Conservation (phyloP, 2,329 filamentous ascomycete genomes). For the Colletotrichum magnum region DNA sequence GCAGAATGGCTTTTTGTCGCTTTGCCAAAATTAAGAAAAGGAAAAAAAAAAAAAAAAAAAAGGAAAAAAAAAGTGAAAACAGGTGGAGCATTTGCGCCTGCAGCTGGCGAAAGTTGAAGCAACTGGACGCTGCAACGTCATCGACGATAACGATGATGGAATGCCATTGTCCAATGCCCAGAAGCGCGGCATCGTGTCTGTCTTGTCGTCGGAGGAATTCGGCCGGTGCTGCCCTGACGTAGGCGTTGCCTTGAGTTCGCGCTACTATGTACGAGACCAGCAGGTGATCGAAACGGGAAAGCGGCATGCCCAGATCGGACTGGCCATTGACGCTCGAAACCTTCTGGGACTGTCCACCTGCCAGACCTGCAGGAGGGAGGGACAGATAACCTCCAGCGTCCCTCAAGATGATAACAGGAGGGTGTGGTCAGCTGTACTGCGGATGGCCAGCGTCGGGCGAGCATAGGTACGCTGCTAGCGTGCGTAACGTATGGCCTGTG, state of each 20-base stretch:
- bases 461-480: no score
- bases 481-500: neutral
- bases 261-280: neutral
- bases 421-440: slow-evolving; percentile 18
- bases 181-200: slow-evolving; percentile 1
- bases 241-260: slow-evolving; percentile 13
- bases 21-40: no score
- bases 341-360: slow-evolving; percentile 12
- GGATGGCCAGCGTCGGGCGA: neutral
- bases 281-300: slow-evolving; percentile 22
- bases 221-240: slow-evolving; percentile 36
- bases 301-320: slow-evolving; percentile 17
- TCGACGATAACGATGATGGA: neutral
- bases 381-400: no score
- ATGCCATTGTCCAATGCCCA: slow-evolving; percentile 20
- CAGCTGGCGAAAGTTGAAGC: no score
- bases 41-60: no score
- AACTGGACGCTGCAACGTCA: no score
- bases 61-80: no score
- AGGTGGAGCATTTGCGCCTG: no score
- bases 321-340: slow-evolving; percentile 26
- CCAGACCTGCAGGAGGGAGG: slow-evolving; percentile 32
- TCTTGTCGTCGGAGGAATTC: neutral
- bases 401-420: no score
- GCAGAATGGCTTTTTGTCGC: no score